Evolutionary conservation across 768 basidiomycete genomes (phyloP).

Genomic region (Russula griseocarnosa): DNA sequence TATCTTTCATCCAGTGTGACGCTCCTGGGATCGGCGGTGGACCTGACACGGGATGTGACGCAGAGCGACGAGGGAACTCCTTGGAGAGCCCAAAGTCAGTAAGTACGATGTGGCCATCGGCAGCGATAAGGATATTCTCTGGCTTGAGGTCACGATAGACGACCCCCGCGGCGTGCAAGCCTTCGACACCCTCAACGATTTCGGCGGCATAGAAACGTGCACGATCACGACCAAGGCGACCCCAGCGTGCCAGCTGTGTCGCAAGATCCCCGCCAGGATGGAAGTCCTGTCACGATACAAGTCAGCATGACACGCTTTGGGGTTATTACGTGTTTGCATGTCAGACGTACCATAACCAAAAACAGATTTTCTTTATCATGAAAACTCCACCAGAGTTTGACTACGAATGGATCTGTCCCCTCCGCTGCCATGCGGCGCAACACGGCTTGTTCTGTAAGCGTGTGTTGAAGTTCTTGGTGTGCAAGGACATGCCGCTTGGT

Average conservation of each 20-base stretch:
- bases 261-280: conserved; percentile 96
- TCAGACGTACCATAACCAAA: conserved; percentile 76
- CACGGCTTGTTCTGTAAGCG: conserved; percentile 93
- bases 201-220: conserved; percentile 97
- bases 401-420: conserved; percentile 87
- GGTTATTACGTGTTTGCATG: conserved; percentile 12
- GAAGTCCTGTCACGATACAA: conserved; percentile 58
- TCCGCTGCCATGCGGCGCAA: conserved; percentile 90
- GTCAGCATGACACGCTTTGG: background rate
- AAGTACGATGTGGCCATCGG: conserved; percentile 92
- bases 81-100: conserved; percentile 97
- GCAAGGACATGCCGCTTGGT: conserved; percentile 96
- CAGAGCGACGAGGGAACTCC: conserved; percentile 66
- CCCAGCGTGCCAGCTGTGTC: conserved; percentile 95
- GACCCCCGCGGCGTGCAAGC: conserved; percentile 88
- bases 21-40: conserved; percentile 48
- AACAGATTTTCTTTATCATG: conserved; percentile 97
- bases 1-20: conserved; percentile 78
- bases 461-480: conserved; percentile 95
- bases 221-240: conserved; percentile 85
- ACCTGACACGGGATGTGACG: conserved; percentile 38
- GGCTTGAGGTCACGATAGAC: conserved; percentile 98
- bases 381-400: conserved; percentile 95
- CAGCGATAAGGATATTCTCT: conserved; percentile 92
- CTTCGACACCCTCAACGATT: conserved; percentile 94